Percentiles rank a stretch among this genome's conserved stretches.
Conservation (phyloP, 1,139 yeast species). For the Saccharomyces uvarum region DNA sequence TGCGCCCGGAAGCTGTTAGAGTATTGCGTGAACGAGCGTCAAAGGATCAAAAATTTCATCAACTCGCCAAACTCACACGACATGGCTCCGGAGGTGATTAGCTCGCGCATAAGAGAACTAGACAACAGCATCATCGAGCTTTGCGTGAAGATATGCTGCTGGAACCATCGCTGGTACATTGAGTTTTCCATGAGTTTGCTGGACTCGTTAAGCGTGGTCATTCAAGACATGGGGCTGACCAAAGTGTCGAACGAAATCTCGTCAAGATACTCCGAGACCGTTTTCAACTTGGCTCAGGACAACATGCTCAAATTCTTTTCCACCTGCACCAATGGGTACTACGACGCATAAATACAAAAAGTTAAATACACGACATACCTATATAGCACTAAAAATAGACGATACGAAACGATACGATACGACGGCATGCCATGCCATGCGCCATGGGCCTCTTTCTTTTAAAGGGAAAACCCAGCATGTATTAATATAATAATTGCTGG, state of each 20-base stretch:
- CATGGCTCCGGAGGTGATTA: constrained; percentile 30
- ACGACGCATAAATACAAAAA: constrained; percentile 15
- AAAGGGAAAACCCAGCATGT: background rate
- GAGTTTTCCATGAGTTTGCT: constrained; percentile 72
- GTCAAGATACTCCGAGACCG: constrained; percentile 52
- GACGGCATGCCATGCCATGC: background rate
- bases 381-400: background rate
- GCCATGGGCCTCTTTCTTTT: background rate
- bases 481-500: background rate
- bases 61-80: constrained; percentile 15
- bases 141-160: constrained; percentile 69
- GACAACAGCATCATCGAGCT: constrained; percentile 61
- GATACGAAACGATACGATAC: background rate
- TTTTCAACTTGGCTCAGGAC: constrained; percentile 30
- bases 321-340: constrained; percentile 23
- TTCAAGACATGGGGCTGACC: constrained; percentile 69
- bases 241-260: constrained; percentile 67
- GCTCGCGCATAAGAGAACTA: constrained; percentile 42
- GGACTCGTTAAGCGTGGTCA: constrained; percentile 48
- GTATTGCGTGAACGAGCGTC: constrained; percentile 43
- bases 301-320: constrained; percentile 26
- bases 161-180: constrained; percentile 97
- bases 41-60: constrained; percentile 21
- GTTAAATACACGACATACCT: background rate
- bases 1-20: constrained; percentile 69